Percentiles rank a stretch among this genome's conserved stretches.
Evolutionary conservation across 352 stramenopile species (phyloP).

Genomic region (Peronospora farinosa): DNA sequence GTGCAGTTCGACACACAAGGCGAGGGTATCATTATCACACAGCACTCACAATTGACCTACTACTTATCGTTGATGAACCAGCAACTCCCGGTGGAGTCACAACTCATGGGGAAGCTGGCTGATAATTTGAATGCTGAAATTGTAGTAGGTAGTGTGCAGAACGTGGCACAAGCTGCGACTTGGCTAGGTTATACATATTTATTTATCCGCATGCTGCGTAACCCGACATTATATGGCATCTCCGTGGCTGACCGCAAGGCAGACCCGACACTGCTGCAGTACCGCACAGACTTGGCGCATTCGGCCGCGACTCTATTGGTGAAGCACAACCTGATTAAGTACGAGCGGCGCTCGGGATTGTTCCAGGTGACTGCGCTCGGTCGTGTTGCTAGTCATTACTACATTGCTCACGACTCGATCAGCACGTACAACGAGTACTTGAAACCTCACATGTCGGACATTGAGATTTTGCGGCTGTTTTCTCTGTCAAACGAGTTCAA

Average conservation of each 20-base stretch:
- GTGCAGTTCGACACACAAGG: slow-evolving; percentile 97
- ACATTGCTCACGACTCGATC: slow-evolving; percentile 98
- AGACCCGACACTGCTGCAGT: slow-evolving; percentile 92
- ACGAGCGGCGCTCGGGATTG: slow-evolving; percentile 92
- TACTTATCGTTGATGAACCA: slow-evolving; percentile 99
- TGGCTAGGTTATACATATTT: slow-evolving; percentile 99
- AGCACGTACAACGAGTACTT: slow-evolving; percentile 97
- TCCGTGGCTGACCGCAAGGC: slow-evolving; percentile 78
- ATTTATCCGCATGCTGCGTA: slow-evolving; percentile 98
- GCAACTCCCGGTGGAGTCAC: slow-evolving; percentile 98
- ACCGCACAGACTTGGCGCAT: slow-evolving; percentile 94
- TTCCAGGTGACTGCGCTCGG: slow-evolving; percentile 97
- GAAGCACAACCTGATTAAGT: slow-evolving; percentile 97
- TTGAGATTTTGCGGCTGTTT: slow-evolving; percentile 98
- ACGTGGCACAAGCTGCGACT: slow-evolving; percentile 90
- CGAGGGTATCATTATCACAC: slow-evolving; percentile 99
- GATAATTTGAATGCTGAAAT: slow-evolving; percentile 99
- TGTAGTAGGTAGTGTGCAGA: slow-evolving; percentile 95
- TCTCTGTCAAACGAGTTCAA: slow-evolving; percentile 98
- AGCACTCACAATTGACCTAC: slow-evolving; percentile 98
- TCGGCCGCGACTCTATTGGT: slow-evolving; percentile 93
- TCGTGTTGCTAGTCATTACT: slow-evolving; percentile 98
- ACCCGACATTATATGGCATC: slow-evolving; percentile 95
- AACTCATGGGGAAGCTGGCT: slow-evolving; percentile 93
- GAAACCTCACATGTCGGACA: slow-evolving; percentile 99